Percentiles rank a stretch among this genome's conserved stretches.
Conservation (phyloP, 2,329 filamentous ascomycete species). For the Colletotrichum euphorbiae region DNA sequence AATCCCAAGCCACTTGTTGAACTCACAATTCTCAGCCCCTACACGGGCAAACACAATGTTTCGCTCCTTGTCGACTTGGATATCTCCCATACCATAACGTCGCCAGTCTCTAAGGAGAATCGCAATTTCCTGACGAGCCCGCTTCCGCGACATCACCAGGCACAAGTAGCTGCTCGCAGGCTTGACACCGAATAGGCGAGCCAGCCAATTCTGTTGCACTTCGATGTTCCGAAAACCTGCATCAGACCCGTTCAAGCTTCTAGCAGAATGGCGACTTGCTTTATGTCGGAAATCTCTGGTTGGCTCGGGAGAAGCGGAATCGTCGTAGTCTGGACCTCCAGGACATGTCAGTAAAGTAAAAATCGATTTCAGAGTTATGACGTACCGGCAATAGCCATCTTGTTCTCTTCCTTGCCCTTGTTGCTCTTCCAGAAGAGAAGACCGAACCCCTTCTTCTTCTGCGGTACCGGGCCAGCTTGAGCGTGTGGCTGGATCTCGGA, state of each 20-base stretch:
- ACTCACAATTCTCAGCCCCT: constrained; percentile 81
- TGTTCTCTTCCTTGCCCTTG: constrained; percentile 55
- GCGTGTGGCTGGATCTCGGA: constrained; percentile 18
- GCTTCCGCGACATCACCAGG: constrained; percentile 74
- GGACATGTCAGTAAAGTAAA: constrained; percentile 38
- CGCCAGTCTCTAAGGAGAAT: constrained; percentile 83
- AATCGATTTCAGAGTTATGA: background rate
- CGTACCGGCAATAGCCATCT: constrained; percentile 61
- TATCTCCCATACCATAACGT: constrained; percentile 81
- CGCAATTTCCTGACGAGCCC: constrained; percentile 81
- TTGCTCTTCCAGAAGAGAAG: constrained; percentile 67
- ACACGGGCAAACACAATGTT: constrained; percentile 86
- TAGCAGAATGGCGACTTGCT: constrained; percentile 40
- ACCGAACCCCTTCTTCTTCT: constrained; percentile 62
- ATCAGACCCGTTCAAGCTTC: constrained; percentile 50
- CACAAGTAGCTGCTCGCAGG: constrained; percentile 82
- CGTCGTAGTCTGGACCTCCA: constrained; percentile 49
- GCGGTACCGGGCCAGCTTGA: constrained; percentile 25
- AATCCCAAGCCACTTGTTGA: background rate
- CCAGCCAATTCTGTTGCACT: constrained; percentile 86
- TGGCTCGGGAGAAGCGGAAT: constrained; percentile 44
- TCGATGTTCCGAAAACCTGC: constrained; percentile 66
- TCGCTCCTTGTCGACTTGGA: constrained; percentile 81
- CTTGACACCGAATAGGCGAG: constrained; percentile 89
- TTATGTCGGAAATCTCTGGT: constrained; percentile 41